A percentile compares a stretch with the other conserved stretches of the same genome.
phyloP scores from a whole-genome alignment of 306 rosid genomes.

The Lotus japonicus region DNA sequence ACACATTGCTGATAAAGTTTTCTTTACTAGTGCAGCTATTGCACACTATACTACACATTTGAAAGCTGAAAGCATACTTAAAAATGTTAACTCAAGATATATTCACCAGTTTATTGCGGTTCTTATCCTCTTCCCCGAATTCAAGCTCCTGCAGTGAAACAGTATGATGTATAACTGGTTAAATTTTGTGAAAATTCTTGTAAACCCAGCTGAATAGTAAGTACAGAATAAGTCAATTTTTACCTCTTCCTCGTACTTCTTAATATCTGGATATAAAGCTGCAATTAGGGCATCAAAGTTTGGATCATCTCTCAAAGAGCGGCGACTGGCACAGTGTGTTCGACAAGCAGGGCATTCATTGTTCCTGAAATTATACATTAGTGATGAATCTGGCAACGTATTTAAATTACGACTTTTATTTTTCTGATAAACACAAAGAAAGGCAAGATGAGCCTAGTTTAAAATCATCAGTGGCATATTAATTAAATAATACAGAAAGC shows the following conservation, averaged over 20 bases:
- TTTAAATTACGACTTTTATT: not conserved
- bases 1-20: not conserved
- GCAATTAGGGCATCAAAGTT: constrained; percentile 76
- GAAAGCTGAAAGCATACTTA: constrained; percentile 22
- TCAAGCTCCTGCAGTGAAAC: constrained; percentile 59
- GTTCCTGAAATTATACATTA: constrained; percentile 47
- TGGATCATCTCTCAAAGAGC: constrained; percentile 93
- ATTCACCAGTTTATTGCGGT: constrained; percentile 75
- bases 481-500: constrained; percentile 1
- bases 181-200: constrained; percentile 1
- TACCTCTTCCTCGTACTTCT: constrained; percentile 90
- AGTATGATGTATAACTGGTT: constrained; percentile 10
- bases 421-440: constrained; percentile 2
- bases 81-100: not conserved
- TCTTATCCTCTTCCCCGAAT: constrained; percentile 81
- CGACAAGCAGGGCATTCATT: constrained; percentile 96
- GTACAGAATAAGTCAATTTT: constrained; percentile 14
- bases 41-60: not conserved
- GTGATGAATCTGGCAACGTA: constrained; percentile 5
- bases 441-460: constrained; percentile 10
- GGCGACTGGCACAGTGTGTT: constrained; percentile 93
- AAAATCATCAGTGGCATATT: constrained; percentile 5
- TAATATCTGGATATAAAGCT: constrained; percentile 77
- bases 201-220: not conserved
- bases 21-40: not conserved